Conservation (phyloP, 805 yeast genomes). For the Nakazawaea anatomiae region DNA sequence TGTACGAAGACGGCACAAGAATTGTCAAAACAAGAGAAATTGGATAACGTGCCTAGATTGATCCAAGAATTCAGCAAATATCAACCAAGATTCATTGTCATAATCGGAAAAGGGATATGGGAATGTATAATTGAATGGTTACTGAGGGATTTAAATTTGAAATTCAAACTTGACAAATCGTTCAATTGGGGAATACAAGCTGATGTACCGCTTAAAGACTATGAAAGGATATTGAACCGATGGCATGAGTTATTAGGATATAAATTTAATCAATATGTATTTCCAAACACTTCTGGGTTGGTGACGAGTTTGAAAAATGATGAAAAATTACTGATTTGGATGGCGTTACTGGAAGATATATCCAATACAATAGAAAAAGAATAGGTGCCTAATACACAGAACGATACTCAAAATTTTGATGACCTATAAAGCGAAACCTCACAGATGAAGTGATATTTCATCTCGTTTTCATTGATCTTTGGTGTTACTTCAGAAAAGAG, state of each 20-base stretch:
- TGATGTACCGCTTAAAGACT: slow-evolving; percentile 4
- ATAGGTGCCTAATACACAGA: too few relatives aligned
- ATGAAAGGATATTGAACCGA: slow-evolving; percentile 12
- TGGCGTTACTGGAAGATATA: slow-evolving; percentile 25
- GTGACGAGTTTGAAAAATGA: slow-evolving; percentile 42
- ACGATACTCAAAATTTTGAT: too few relatives aligned
- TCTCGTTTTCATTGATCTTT: too few relatives aligned
- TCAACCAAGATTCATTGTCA: slow-evolving; percentile 39
- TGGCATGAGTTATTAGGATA: slow-evolving; percentile 16
- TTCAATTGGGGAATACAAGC: slow-evolving; percentile 52
- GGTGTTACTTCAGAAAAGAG: too few relatives aligned
- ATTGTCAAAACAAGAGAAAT: slow-evolving; percentile 45
- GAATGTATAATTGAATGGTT: slow-evolving; percentile 41
- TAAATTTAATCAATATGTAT: slow-evolving; percentile 40
- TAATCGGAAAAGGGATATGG: slow-evolving; percentile 77
- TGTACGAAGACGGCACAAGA: slow-evolving; percentile 58
- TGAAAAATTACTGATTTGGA: slow-evolving; percentile 46
- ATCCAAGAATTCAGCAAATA: slow-evolving; percentile 33
- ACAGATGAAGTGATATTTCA: too few relatives aligned
- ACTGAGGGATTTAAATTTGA: slow-evolving; percentile 19
- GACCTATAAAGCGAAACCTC: too few relatives aligned
- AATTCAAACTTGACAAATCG: slow-evolving; percentile 18
- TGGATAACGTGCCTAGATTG: slow-evolving; percentile 46
- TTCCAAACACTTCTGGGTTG: slow-evolving; percentile 71
- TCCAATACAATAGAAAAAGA: too few relatives aligned